phyloP scores from a whole-genome alignment of 371 early-diverging fungal species.

The Rhizopus sp. region DNA sequence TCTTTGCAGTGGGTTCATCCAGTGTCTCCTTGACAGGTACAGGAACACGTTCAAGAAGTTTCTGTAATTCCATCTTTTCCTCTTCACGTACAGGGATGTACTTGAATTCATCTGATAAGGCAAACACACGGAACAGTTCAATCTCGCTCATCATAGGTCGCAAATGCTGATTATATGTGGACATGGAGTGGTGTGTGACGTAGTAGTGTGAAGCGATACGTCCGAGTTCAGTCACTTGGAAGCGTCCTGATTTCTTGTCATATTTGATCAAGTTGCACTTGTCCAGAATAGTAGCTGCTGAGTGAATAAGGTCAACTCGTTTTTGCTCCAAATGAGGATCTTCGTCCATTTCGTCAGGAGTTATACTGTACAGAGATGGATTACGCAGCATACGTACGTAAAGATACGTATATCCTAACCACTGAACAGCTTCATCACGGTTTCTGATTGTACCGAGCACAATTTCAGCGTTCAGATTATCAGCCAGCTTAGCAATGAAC shows the following conservation, averaged over 20 bases:
- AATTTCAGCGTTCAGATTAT: conserved; percentile 97
- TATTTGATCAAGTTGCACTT: conserved; percentile 91
- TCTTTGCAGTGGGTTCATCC: conserved; percentile 92
- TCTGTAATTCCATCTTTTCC: conserved; percentile 92
- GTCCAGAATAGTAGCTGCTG: conserved; percentile 85
- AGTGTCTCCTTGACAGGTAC: conserved; percentile 90
- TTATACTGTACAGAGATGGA: conserved; percentile 81
- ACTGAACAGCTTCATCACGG: conserved; percentile 93
- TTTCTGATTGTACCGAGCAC: conserved; percentile 91
- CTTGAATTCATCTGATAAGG: conserved; percentile 91
- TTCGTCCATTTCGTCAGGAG: conserved; percentile 68
- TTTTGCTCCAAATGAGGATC: conserved; percentile 87
- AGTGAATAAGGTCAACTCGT: conserved; percentile 88
- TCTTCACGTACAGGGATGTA: conserved; percentile 95
- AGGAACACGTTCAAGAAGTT: conserved; percentile 93
- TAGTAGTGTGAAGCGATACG: conserved; percentile 97
- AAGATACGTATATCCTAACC: conserved; percentile 97
- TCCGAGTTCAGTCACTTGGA: conserved; percentile 92
- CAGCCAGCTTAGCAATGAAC: conserved; percentile 86
- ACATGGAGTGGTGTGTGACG: conserved; percentile 87
- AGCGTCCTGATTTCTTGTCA: conserved; percentile 86
- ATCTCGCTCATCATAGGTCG: conserved; percentile 90
- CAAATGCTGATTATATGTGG: conserved; percentile 91
- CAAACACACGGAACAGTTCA: conserved; percentile 91
- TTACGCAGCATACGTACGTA: conserved; percentile 96